These are phyloP conservation scores for Mesostigma viride DNA, from an alignment of 139 green algal species.

Conservation along the genomic window DNA sequence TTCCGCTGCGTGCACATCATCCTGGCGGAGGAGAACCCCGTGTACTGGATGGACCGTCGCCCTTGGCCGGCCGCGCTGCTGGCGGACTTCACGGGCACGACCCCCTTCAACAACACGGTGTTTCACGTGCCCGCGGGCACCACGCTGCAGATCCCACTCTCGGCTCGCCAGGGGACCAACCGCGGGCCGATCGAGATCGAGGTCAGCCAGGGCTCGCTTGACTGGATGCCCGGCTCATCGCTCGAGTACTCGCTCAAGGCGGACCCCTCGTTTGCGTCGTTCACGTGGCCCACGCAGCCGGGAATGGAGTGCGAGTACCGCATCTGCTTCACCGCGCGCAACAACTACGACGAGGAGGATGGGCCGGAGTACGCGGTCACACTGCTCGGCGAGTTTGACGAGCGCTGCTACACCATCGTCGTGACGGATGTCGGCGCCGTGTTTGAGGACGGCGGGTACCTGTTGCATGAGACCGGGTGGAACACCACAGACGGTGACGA, in stretches of 20 bases:
- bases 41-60: background rate
- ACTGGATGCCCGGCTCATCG: constrained; percentile 12
- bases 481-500: too few species aligned
- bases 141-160: constrained; percentile 17
- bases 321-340: constrained; percentile 23
- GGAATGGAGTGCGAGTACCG: constrained; percentile 24
- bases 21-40: constrained; percentile 1
- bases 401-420: constrained; percentile 30
- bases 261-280: constrained; percentile 18
- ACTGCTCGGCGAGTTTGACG: constrained; percentile 8
- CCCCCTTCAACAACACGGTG: constrained; percentile 15
- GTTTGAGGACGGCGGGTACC: constrained; percentile 8
- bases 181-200: constrained; percentile 19
- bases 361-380: constrained; percentile 17
- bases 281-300: constrained; percentile 16
- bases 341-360: constrained; percentile 1
- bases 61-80: background rate
- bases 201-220: constrained; percentile 18
- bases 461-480: too few species aligned
- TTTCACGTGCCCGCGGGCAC: constrained; percentile 16
- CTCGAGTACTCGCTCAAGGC: background rate
- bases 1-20: constrained; percentile 23
- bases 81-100: background rate
- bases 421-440: constrained; percentile 13
- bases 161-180: constrained; percentile 16